Conservation (phyloP, 192 early-diverging fungal genomes). For the Coemansia sp. region DNA sequence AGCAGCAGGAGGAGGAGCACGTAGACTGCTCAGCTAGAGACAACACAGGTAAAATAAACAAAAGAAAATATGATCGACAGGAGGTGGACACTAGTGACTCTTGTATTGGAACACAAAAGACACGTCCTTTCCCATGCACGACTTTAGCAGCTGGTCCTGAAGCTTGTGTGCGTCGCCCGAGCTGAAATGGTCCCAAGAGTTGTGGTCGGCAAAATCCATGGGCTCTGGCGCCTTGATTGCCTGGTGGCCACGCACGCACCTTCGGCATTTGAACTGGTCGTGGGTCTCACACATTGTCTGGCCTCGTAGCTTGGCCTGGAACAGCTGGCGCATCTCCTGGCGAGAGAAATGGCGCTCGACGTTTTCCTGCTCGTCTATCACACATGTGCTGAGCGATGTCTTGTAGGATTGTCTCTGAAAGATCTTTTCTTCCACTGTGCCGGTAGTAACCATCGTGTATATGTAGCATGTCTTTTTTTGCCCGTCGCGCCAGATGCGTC, state of each 20-base stretch:
- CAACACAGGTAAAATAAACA: not conserved
- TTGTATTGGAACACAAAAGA: slow-evolving; percentile 82
- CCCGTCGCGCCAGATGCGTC: slow-evolving; percentile 85
- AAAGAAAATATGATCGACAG: not conserved
- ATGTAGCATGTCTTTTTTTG: slow-evolving; percentile 87
- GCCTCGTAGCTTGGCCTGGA: slow-evolving; percentile 67
- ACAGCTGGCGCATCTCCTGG: slow-evolving; percentile 85
- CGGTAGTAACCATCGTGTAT: slow-evolving; percentile 97
- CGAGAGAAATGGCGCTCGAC: slow-evolving; percentile 93
- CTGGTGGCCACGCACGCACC: slow-evolving; percentile 86
- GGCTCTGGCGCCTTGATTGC: slow-evolving; percentile 56
- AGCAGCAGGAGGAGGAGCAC: too few relatives aligned
- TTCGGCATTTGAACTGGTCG: slow-evolving; percentile 92
- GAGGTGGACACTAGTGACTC: slow-evolving; percentile 46
- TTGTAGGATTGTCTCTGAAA: slow-evolving; percentile 91
- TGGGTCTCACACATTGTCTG: slow-evolving; percentile 81
- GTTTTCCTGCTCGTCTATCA: slow-evolving; percentile 92
- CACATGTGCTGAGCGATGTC: slow-evolving; percentile 83
- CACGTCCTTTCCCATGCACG: slow-evolving; percentile 59
- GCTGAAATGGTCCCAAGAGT: slow-evolving; percentile 76
- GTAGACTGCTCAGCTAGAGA: too few relatives aligned
- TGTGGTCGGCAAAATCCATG: slow-evolving; percentile 76
- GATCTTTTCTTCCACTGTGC: slow-evolving; percentile 98
- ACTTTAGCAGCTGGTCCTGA: slow-evolving; percentile 59
- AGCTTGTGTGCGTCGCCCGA: slow-evolving; percentile 55